These are phyloP conservation scores for Kandelia obovata DNA, from an alignment of 345 rosid species.

Conservation along the genomic window DNA sequence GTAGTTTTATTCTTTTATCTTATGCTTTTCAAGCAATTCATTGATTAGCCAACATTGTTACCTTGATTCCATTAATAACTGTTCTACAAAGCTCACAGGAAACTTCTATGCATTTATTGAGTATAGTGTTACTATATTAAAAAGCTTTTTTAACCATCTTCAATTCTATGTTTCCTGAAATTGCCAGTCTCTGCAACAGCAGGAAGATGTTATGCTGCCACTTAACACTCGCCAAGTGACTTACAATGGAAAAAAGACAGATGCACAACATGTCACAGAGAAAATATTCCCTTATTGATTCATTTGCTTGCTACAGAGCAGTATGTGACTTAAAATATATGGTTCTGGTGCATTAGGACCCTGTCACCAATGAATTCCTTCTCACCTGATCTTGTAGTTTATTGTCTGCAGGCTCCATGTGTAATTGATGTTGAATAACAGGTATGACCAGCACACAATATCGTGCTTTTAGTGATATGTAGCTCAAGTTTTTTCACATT, in stretches of 20 bases:
- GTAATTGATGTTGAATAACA: slow-evolving; percentile 52
- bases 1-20: neutral
- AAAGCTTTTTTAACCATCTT: too few species aligned
- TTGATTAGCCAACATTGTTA: neutral
- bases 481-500: neutral
- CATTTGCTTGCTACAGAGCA: neutral
- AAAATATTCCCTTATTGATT: too few species aligned
- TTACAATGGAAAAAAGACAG: too few species aligned
- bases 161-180: too few species aligned
- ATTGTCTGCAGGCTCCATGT: slow-evolving; percentile 80
- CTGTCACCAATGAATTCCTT: slow-evolving; percentile 92
- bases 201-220: too few species aligned
- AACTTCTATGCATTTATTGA: too few species aligned
- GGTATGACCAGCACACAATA: slow-evolving; percentile 32
- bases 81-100: too few species aligned
- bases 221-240: too few species aligned
- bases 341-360: slow-evolving; percentile 49
- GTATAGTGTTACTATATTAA: too few species aligned
- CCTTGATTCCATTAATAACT: neutral
- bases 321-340: too few species aligned
- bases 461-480: slow-evolving; percentile 1
- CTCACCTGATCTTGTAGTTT: slow-evolving; percentile 87
- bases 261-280: too few species aligned
- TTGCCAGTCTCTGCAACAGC: too few species aligned
- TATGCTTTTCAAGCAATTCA: neutral